Conservation (phyloP, 164 flowering plant species). For the Akebia trifoliata region DNA sequence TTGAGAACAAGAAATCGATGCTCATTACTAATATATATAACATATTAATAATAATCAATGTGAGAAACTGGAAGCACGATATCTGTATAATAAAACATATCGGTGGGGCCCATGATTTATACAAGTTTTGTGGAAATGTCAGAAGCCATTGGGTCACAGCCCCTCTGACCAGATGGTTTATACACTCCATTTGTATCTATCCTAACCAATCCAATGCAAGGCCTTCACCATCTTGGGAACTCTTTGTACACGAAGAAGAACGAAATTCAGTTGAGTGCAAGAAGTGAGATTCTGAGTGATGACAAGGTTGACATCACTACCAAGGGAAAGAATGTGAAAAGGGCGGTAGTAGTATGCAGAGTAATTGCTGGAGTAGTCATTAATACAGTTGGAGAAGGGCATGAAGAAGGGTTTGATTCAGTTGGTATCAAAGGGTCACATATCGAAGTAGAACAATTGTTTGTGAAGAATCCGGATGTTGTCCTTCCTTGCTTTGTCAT, state of each 20-base stretch:
- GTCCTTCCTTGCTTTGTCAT: constrained; percentile 52
- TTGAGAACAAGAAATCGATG: too few species aligned
- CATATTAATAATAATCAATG: too few species aligned
- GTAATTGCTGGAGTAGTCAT: constrained; percentile 39
- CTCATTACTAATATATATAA: too few species aligned
- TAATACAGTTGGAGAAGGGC: constrained; percentile 19
- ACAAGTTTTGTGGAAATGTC: too few species aligned
- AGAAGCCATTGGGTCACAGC: too few species aligned
- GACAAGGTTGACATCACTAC: background rate
- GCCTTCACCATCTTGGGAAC: too few species aligned
- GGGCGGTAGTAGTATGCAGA: constrained; percentile 47
- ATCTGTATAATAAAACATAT: too few species aligned
- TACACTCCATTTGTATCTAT: too few species aligned
- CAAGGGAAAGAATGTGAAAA: constrained; percentile 20
- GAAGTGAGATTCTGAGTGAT: constrained; percentile 15
- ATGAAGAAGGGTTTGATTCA: constrained; percentile 36
- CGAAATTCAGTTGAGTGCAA: constrained; percentile 26
- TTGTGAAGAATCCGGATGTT: constrained; percentile 34
- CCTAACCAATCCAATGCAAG: too few species aligned
- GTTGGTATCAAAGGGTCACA: constrained; percentile 8
- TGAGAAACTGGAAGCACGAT: too few species aligned
- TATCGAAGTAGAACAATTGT: constrained; percentile 21
- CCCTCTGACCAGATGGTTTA: too few species aligned
- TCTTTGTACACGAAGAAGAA: constrained; percentile 15
- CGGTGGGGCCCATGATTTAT: too few species aligned